These are phyloP conservation scores for Fomitopsis pulvina DNA, from an alignment of 768 basidiomycete genomes.

Conservation along the genomic window DNA sequence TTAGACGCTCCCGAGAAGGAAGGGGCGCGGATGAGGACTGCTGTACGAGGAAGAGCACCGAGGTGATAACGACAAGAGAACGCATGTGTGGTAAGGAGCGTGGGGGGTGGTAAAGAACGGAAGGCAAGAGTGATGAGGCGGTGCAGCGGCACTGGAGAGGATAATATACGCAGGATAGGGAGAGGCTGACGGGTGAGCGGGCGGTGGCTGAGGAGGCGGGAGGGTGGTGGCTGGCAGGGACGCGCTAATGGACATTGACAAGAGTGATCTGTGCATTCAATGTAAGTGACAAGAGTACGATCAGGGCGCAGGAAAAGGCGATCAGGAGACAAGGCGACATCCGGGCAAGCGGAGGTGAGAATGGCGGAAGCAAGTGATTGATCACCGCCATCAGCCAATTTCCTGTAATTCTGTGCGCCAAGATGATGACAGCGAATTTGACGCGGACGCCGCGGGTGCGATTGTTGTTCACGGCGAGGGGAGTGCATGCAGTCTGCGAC, in stretches of 20 bases:
- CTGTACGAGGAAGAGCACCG: constrained; percentile 5
- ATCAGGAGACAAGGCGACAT: constrained; percentile 2
- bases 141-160: too few species aligned
- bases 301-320: not conserved
- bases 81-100: constrained; percentile 2
- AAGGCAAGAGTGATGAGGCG: not conserved
- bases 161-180: not conserved
- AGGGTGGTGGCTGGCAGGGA: not conserved
- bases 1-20: not conserved
- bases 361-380: constrained; percentile 2
- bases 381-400: constrained; percentile 5
- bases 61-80: constrained; percentile 8
- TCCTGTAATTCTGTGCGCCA: not conserved
- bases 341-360: not conserved
- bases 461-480: too few species aligned
- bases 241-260: not conserved
- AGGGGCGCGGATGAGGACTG: constrained; percentile 5
- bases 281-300: not conserved
- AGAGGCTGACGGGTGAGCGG: not conserved
- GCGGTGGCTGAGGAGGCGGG: not conserved
- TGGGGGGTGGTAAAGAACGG: not conserved
- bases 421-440: too few species aligned
- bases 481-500: too few species aligned
- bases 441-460: not conserved
- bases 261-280: too few species aligned